These are phyloP conservation scores for Penicillium sp. DNA, from an alignment of 2,329 filamentous ascomycete genomes.

Conservation along the genomic window DNA sequence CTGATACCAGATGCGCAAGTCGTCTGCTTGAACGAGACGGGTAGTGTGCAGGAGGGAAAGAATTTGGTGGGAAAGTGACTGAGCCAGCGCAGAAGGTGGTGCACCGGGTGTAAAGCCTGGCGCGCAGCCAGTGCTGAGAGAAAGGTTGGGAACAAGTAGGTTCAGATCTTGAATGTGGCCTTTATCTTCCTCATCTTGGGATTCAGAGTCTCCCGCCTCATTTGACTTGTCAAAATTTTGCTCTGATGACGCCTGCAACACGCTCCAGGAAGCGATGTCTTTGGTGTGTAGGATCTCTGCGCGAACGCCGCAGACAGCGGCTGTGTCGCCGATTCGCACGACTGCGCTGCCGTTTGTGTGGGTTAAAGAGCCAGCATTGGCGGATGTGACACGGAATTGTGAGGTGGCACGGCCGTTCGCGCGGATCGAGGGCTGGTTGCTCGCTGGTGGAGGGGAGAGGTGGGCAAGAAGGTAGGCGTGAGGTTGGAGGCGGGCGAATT, in stretches of 20 bases:
- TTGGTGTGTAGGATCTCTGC: slow-evolving; percentile 76
- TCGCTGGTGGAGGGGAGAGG: slow-evolving; percentile 60
- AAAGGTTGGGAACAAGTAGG: slow-evolving; percentile 88
- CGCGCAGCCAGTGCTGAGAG: slow-evolving; percentile 85
- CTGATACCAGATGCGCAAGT: slow-evolving; percentile 71
- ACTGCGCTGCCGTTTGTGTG: slow-evolving; percentile 89
- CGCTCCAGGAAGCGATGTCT: slow-evolving; percentile 62
- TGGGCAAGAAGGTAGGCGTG: slow-evolving; percentile 87
- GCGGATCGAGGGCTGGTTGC: slow-evolving; percentile 59
- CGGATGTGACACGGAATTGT: slow-evolving; percentile 67
- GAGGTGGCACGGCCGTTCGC: slow-evolving; percentile 75
- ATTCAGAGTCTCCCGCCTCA: slow-evolving; percentile 40
- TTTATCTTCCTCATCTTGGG: slow-evolving; percentile 45
- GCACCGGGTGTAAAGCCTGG: slow-evolving; percentile 81
- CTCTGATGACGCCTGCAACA: slow-evolving; percentile 34
- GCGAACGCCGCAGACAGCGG: slow-evolving; percentile 89
- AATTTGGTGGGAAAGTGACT: slow-evolving; percentile 78
- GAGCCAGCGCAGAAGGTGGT: slow-evolving; percentile 74
- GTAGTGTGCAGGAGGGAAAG: slow-evolving; percentile 73
- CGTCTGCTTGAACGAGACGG: slow-evolving; percentile 62
- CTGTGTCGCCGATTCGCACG: slow-evolving; percentile 83
- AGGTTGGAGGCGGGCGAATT: slow-evolving; percentile 84
- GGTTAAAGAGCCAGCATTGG: slow-evolving; percentile 80
- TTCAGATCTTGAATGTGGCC: slow-evolving; percentile 53
- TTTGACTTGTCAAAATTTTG: slow-evolving; percentile 33